Percentiles rank a stretch among this genome's conserved stretches.
Evolutionary conservation across 2,329 filamentous ascomycete genomes (phyloP).

Genomic region (Gaeumannomyces tritici): DNA sequence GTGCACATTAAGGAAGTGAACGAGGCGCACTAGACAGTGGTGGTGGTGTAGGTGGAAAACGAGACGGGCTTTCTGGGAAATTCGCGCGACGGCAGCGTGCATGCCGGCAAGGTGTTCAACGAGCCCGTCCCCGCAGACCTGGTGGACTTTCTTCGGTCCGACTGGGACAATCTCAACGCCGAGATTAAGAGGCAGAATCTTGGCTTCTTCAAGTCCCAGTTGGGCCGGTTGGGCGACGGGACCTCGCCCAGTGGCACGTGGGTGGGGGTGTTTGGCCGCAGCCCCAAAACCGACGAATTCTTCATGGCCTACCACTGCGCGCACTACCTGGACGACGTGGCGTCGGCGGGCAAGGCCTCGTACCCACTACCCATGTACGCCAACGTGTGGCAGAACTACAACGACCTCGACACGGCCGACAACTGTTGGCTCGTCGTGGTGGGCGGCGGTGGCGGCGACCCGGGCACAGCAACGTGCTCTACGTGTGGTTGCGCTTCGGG

Average conservation of each 20-base stretch:
- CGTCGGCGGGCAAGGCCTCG: conserved; percentile 21
- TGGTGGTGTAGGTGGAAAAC: conserved; percentile 51
- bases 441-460: conserved; percentile 38
- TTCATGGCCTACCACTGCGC: conserved; percentile 27
- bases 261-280: conserved; percentile 18
- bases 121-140: conserved; percentile 15
- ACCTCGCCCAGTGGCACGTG: conserved; percentile 10
- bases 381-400: conserved; percentile 22
- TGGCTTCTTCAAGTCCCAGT: neutral
- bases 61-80: conserved; percentile 42
- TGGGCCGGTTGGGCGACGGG: neutral
- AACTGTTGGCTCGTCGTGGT: conserved; percentile 33
- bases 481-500: conserved; percentile 32
- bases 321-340: conserved; percentile 22
- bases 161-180: conserved; percentile 8
- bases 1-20: conserved; percentile 30
- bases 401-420: conserved; percentile 32
- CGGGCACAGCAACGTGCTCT: conserved; percentile 27
- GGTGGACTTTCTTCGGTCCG: conserved; percentile 6
- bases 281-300: conserved; percentile 19
- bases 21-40: conserved; percentile 32
- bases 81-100: conserved; percentile 33
- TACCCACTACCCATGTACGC: conserved; percentile 23
- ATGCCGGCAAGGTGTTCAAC: conserved; percentile 30
- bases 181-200: conserved; percentile 10